Evolutionary conservation across 495 filamentous ascomycete genomes (phyloP), one percentile per base, ranked within the genome.

Genomic region (Penicillium maclennaniae): DNA sequence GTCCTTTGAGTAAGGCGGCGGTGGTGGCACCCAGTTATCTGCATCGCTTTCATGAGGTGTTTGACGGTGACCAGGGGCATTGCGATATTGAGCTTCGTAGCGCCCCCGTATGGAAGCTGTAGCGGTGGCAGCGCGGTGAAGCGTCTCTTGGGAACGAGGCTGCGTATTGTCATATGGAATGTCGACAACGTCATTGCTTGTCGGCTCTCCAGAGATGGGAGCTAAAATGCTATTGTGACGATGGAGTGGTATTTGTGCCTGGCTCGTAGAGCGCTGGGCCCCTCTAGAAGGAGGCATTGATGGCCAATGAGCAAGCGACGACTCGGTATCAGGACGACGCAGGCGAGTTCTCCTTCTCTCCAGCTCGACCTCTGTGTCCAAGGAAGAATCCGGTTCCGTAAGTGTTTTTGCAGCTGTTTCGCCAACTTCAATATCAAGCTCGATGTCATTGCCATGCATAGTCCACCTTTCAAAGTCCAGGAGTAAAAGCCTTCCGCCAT

Each of bases 1-100:
- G 14, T 90, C 83, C 14, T 80, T 82, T 17, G 83, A 81, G 60
- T 96, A 96, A 7, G 90, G 88, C 12, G 91, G 91, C n/a, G 91
- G 91, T 0, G 91, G 91, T 20, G 91, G 88, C 7, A 92, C 88
- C 91, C 91, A 96, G 54, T 92, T 89, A 56, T 96, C 91, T 4
- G 89, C 89, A 62, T 95, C 88, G 53, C 87, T 91, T 67, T 95
- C 89, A 68, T 95, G 88, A 10, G 91, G 91, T 53, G 87, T 79
- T 26, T 69, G 62, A 42, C 67, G 59, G 51, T 65, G 58, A 39
- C 45, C 66, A 21, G 41, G 62, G 2, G 51, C 45, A 12, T 61
- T 56, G 9, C 59, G 66, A 61, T 65, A 69, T 19, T 60, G 71
- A 14, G 68, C 69, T 48, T 84, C 82, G 53, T 85, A 79, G 17